Evolutionary conservation across 2,329 filamentous ascomycete genomes (phyloP).

Genomic region (Waltergamsia citrina): DNA sequence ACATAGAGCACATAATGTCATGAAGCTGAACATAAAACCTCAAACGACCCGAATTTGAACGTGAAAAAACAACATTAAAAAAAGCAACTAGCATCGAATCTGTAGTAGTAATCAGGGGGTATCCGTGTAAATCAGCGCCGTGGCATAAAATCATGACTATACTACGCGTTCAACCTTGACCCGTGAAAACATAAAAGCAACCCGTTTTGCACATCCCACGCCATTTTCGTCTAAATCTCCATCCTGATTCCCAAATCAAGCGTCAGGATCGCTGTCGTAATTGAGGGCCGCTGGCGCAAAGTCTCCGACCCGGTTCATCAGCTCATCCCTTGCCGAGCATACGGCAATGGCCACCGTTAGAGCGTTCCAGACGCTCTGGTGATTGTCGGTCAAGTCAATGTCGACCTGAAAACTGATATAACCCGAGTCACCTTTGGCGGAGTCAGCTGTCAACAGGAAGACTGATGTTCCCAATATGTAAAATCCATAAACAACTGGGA

Average conservation of each 20-base stretch:
- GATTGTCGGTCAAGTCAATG: constrained; percentile 24
- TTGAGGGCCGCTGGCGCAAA: constrained; percentile 19
- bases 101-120: too few relatives aligned
- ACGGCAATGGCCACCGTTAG: constrained; percentile 28
- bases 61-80: too few relatives aligned
- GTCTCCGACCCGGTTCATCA: constrained; percentile 20
- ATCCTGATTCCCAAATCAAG: constrained; percentile 16
- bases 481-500: constrained; percentile 32
- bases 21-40: too few relatives aligned
- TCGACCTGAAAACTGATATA: constrained; percentile 33
- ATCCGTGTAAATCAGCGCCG: too few relatives aligned
- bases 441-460: constrained; percentile 28
- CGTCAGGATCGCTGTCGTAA: constrained; percentile 28
- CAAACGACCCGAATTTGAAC: too few relatives aligned
- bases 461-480: constrained; percentile 29
- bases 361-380: constrained; percentile 34
- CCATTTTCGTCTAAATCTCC: too few relatives aligned
- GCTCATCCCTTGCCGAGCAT: constrained; percentile 29
- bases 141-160: too few relatives aligned
- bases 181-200: too few relatives aligned
- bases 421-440: constrained; percentile 21
- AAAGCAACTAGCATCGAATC: too few relatives aligned
- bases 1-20: too few relatives aligned
- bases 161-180: too few relatives aligned
- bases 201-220: too few relatives aligned